These are phyloP conservation scores for Hypericum perforatum DNA, from an alignment of 345 rosid genomes.

Conservation along the genomic window DNA sequence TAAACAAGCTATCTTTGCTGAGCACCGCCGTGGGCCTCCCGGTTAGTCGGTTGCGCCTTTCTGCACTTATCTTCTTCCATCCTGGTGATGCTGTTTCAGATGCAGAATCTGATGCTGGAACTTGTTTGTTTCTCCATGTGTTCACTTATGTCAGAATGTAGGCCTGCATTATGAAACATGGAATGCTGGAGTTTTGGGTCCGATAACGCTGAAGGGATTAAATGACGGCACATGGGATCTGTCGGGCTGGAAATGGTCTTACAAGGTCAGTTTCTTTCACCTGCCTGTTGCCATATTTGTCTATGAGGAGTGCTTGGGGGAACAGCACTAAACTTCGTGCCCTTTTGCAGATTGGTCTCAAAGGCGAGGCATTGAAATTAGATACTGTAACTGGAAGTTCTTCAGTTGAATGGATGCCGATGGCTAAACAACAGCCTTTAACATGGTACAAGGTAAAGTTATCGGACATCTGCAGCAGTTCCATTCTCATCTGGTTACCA, in stretches of 20 bases:
- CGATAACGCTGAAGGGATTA: slow-evolving; percentile 19
- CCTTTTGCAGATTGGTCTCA: slow-evolving; percentile 21
- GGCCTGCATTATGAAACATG: slow-evolving; percentile 24
- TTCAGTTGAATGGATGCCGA: slow-evolving; percentile 19
- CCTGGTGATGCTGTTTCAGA: not conserved
- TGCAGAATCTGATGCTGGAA: not conserved
- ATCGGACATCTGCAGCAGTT: not conserved
- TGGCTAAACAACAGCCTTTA: slow-evolving; percentile 18
- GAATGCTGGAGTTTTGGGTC: slow-evolving; percentile 27
- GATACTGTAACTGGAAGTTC: slow-evolving; percentile 20
- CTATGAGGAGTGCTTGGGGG: too few species aligned
- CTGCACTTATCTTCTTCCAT: not conserved
- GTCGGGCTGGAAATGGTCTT: slow-evolving; percentile 23
- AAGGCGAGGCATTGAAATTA: slow-evolving; percentile 20
- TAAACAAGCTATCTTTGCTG: slow-evolving; percentile 1
- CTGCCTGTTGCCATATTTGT: too few species aligned
- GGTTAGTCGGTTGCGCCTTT: not conserved
- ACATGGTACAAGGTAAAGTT: slow-evolving; percentile 25
- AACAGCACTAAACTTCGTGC: slow-evolving; percentile 2
- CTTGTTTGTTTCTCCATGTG: not conserved
- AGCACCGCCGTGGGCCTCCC: not conserved
- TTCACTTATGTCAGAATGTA: slow-evolving; percentile 17
- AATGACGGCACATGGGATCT: slow-evolving; percentile 20
- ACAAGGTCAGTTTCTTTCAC: slow-evolving; percentile 15
- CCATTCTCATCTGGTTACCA: not conserved